Evolutionary conservation across 371 early-diverging fungal genomes (phyloP), one percentile per base, ranked within the genome.

Genomic region (Funneliformis caledonium): DNA sequence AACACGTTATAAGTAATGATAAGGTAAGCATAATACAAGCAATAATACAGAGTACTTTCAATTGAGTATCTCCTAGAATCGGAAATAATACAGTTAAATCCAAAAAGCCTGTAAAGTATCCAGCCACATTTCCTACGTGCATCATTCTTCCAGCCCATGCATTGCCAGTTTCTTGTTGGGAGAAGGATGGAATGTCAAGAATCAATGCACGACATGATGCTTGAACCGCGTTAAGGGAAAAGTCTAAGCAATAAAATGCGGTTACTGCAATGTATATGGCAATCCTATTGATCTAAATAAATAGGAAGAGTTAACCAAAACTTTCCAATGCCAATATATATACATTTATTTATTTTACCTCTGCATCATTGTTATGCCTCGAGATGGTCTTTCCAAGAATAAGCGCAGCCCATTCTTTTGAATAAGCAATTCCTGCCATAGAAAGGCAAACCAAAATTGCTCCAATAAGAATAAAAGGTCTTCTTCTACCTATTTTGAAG

Each of bases 61-160:
- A 85, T 76, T 92, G 93, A 5, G 89, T 84, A 56, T 88, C 85
- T 19, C 92, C 92, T 65, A 94, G 77, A 78, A 83, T 85, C 1
- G 93, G 90, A 43, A 91, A 86, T 22, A 86, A 83, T 4, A 80
- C 72, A 42, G 89, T 89, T 12, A 94, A 86, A 85, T 94, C 88
- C 56, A 94, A 47, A 60, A 86, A 88, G 3, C 91, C 90, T 3
- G 89, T 87, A 81, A 91, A 90, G 83, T 93, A 94, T 1, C 95
- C 95, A 1, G 91, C 80, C 0, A 93, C 90, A 84, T 91, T 94
- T 2, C 94, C 94, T 2, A 89, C 70, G 31, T 92, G 92, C 62
- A 90, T 87, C 90, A 95, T 92, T 45, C 92, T 87, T 1, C 91
- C 91, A 10, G 92, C 93, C 92, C 92, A 93, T 0, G 94, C 93